Percentiles rank a stretch among this genome's conserved stretches.
phyloP scores from a whole-genome alignment of 805 yeast genomes.

The Sugiyamaella valdiviana region DNA sequence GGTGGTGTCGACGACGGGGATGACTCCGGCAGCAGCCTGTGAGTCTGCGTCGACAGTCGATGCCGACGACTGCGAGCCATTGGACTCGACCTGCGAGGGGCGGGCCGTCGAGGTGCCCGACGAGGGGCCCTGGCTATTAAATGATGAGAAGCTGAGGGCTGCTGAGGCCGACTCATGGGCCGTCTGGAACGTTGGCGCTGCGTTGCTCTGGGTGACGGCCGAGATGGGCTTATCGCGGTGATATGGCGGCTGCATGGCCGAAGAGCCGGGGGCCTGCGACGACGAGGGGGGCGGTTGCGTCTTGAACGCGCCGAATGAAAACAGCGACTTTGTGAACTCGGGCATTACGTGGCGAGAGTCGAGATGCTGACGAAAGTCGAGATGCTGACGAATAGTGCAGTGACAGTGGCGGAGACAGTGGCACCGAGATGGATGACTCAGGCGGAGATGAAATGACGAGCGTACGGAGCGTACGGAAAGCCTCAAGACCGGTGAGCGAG shows the following conservation, averaged over 20 bases:
- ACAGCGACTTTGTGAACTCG: slow-evolving; percentile 21
- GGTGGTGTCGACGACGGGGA: not conserved
- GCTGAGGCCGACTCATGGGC: not conserved
- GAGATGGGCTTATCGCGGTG: slow-evolving; percentile 7
- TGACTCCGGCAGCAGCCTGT: too few relatives aligned
- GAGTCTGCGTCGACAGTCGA: not conserved
- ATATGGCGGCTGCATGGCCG: slow-evolving; percentile 5
- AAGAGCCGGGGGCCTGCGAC: not conserved
- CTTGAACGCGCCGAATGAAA: slow-evolving; percentile 19
- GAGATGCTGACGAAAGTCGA: not conserved
- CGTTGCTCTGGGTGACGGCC: slow-evolving; percentile 10
- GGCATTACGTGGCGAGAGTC: slow-evolving; percentile 18
- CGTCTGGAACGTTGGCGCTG: slow-evolving; percentile 6
- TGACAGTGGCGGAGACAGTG: not conserved
- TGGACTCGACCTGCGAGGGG: not conserved
- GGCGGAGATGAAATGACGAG: too few relatives aligned
- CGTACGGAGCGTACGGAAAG: too few relatives aligned
- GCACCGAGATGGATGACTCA: too few relatives aligned
- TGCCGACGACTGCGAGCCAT: not conserved
- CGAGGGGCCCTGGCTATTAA: not conserved
- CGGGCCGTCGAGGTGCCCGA: slow-evolving; percentile 4
- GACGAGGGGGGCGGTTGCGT: not conserved
- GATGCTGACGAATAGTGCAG: too few relatives aligned
- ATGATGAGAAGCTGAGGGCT: not conserved
- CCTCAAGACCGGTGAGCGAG: too few relatives aligned